These are phyloP conservation scores for Fusarium sp. DNA, from an alignment of 2,329 filamentous ascomycete species.

Conservation along the genomic window DNA sequence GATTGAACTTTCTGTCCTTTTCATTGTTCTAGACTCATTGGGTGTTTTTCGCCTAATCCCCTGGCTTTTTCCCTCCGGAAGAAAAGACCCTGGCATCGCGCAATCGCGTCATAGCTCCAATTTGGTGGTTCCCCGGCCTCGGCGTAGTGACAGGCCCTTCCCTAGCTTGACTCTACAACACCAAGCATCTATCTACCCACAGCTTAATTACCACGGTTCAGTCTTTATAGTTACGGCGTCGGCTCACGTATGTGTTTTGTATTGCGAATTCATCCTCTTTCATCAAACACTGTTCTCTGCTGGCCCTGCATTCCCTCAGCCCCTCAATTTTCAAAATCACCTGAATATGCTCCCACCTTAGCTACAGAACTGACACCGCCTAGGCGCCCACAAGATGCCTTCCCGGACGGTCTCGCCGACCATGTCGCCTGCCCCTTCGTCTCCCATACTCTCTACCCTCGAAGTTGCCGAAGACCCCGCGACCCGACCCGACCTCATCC, in stretches of 20 bases:
- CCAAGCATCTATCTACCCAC: background rate
- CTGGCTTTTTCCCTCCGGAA: background rate
- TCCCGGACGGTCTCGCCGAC: slow-evolving; percentile 39
- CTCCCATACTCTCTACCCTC: slow-evolving; percentile 40
- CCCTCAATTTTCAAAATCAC: slow-evolving; percentile 10
- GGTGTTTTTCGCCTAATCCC: background rate
- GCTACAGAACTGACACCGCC: slow-evolving; percentile 10
- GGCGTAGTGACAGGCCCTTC: slow-evolving; percentile 15
- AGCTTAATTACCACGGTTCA: slow-evolving; percentile 2
- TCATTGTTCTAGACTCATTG: background rate
- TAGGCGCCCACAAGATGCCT: slow-evolving; percentile 38
- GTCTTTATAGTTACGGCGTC: background rate
- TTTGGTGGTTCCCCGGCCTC: slow-evolving; percentile 27
- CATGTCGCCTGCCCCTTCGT: slow-evolving; percentile 37
- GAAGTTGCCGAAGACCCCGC: slow-evolving; percentile 39
- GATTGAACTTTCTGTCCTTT: background rate
- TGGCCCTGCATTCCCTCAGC: background rate
- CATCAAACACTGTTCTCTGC: background rate
- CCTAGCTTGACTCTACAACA: slow-evolving; percentile 23
- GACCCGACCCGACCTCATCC: slow-evolving; percentile 71
- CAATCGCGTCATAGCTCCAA: slow-evolving; percentile 37
- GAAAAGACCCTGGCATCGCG: slow-evolving; percentile 22
- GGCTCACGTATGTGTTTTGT: background rate
- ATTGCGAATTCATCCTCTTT: background rate
- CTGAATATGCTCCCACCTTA: background rate